Base-by-base conservation (phyloP, 371 early-diverging fungal species). In the Batkoa obscura region DNA sequence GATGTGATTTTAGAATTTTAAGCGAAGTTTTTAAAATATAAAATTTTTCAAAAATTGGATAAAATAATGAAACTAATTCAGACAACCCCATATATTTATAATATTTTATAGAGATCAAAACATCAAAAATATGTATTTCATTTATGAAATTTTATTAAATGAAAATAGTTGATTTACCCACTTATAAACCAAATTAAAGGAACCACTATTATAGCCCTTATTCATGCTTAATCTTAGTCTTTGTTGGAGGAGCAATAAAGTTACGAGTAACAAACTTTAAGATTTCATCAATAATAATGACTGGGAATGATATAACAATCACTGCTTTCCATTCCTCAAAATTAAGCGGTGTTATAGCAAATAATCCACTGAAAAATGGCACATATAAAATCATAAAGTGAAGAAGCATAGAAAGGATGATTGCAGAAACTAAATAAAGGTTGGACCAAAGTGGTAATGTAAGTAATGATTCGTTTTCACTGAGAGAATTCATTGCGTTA, bases 361-460 rank as follows among this genome's bases (percentile, higher is more conserved):
- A 94, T 58, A 91, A 65, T 69, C 79, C 79, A 36, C 84, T 72
- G 65, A 92, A 86, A 76, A 88, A 86, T 12, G 82, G 81, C 5
- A 73, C 60, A 43, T 71, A 94, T 33, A 96, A 79, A 61, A 97
- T 94, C 75, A 85, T 80, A 57, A 94, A 86, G 72, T 95, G 95
- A 46, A 97, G 73, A 2, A 67, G 68, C 88, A 97, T 91, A 53
- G 90, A 88, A 49, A 96, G 69, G 3, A 72, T 62, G 39, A 97
- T 81, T 13, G 94, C 81, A 39, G 75, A 66, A 1, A 90, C 80
- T 56, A 97, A 74, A 69, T 87, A 93, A 55, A 83, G 70, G 68
- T 97, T 97, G 48, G 67, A 72, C 86, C 88, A 91, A 43, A 93
- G 63, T 34, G 91, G 92, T 62, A 95, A 73, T 0, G 88, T 86